These are phyloP conservation scores for Chrysoporthe puriensis DNA, from an alignment of 2,329 filamentous ascomycete species.

Conservation along the genomic window DNA sequence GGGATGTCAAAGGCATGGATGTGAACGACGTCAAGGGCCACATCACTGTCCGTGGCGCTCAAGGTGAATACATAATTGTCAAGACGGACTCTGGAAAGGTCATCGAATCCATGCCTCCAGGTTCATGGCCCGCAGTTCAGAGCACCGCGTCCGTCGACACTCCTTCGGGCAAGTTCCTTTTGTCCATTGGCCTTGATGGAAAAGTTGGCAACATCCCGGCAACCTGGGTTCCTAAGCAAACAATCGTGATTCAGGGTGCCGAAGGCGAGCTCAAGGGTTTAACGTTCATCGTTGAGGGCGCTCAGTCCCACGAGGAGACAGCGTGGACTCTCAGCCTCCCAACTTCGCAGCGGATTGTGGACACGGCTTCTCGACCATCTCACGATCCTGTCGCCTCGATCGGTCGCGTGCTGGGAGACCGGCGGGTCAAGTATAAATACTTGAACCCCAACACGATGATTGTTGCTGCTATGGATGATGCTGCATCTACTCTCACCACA, in stretches of 20 bases:
- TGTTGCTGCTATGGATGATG: conserved; percentile 68
- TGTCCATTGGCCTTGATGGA: conserved; percentile 57
- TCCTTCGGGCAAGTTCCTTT: conserved; percentile 54
- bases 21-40: conserved; percentile 60
- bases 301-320: conserved; percentile 49
- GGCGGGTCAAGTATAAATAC: conserved; percentile 97
- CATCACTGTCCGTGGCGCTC: conserved; percentile 61
- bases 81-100: conserved; percentile 57
- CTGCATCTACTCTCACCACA: conserved; percentile 64
- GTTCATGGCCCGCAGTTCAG: conserved; percentile 44
- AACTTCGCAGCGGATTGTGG: conserved; percentile 67
- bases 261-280: conserved; percentile 59
- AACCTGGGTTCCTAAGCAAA: conserved; percentile 54
- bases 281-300: conserved; percentile 50
- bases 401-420: conserved; percentile 87
- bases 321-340: conserved; percentile 76
- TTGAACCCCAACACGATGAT: conserved; percentile 85
- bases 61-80: conserved; percentile 65
- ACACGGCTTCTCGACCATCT: conserved; percentile 67
- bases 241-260: conserved; percentile 55
- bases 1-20: conserved; percentile 71
- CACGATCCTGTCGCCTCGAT: conserved; percentile 94
- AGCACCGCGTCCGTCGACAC: conserved; percentile 58
- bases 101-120: conserved; percentile 47
- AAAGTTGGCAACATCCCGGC: conserved; percentile 50